phyloP scores from a whole-genome alignment of 306 rosid species.

The Rosa chinensis region DNA sequence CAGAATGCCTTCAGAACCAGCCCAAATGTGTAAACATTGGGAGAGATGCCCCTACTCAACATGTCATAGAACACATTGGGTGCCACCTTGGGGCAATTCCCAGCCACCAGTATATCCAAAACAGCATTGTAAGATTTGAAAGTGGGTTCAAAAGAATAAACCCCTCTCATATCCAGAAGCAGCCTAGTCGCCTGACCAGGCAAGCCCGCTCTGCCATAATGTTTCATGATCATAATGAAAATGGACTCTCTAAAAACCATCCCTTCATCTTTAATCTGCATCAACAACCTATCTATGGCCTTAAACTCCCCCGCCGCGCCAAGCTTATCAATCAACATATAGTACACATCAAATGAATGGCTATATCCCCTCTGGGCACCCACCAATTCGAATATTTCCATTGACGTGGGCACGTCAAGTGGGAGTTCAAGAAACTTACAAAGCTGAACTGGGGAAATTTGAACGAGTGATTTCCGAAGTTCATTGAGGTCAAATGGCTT shows the following conservation, averaged over 20 bases:
- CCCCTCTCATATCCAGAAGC: conserved; percentile 76
- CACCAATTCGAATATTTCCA: conserved; percentile 67
- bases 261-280: conserved; percentile 77
- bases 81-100: conserved; percentile 66
- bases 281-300: conserved; percentile 57
- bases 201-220: conserved; percentile 67
- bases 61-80: conserved; percentile 83
- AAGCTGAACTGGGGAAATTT: conserved; percentile 69
- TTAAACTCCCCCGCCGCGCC: conserved; percentile 71
- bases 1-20: conserved; percentile 82
- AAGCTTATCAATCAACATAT: conserved; percentile 66
- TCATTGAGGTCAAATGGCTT: conserved; percentile 77
- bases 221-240: conserved; percentile 69
- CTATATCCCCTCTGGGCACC: conserved; percentile 71
- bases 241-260: conserved; percentile 66
- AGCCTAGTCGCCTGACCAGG: conserved; percentile 91
- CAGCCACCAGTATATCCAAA: conserved; percentile 61
- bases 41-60: conserved; percentile 75
- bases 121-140: conserved; percentile 81
- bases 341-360: conserved; percentile 69
- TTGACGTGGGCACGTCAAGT: conserved; percentile 66
- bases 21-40: conserved; percentile 68
- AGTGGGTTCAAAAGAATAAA: conserved; percentile 65
- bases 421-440: conserved; percentile 71
- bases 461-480: conserved; percentile 54